A percentile compares a stretch with the other conserved stretches of the same genome.
phyloP scores from a whole-genome alignment of 2,329 filamentous ascomycete species.

The Fusarium praegraminearum region DNA sequence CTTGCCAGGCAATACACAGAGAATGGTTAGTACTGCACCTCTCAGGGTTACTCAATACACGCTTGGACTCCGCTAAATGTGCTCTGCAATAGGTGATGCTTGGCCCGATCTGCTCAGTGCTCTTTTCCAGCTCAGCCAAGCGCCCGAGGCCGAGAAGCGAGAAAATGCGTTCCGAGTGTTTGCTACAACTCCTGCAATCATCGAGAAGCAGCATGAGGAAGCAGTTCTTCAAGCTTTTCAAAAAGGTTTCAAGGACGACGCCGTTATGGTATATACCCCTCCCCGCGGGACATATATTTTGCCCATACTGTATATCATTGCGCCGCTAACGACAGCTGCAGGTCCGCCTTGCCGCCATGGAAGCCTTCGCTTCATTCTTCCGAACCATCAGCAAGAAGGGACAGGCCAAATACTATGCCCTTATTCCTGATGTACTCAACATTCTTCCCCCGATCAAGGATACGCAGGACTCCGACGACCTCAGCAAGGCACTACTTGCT shows the following conservation, averaged over 20 bases:
- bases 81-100: constrained; percentile 70
- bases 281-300: constrained; percentile 10
- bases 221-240: constrained; percentile 90
- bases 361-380: constrained; percentile 97
- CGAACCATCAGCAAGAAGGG: constrained; percentile 88
- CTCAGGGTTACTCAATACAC: background rate
- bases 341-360: constrained; percentile 94
- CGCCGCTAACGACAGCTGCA: constrained; percentile 52
- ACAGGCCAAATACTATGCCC: constrained; percentile 86
- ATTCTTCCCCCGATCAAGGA: constrained; percentile 96
- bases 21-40: constrained; percentile 72
- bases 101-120: constrained; percentile 91
- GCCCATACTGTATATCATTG: constrained; percentile 13
- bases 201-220: constrained; percentile 94
- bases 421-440: constrained; percentile 93
- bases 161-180: constrained; percentile 97
- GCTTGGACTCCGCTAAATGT: constrained; percentile 34
- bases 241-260: constrained; percentile 90
- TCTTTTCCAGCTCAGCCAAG: constrained; percentile 92
- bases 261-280: constrained; percentile 72
- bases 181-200: constrained; percentile 92
- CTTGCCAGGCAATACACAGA: constrained; percentile 95
- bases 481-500: constrained; percentile 89
- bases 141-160: constrained; percentile 82
- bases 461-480: constrained; percentile 86